These are phyloP conservation scores for Irpex sp. DNA, from an alignment of 1,284 basidiomycete species.

Conservation along the genomic window DNA sequence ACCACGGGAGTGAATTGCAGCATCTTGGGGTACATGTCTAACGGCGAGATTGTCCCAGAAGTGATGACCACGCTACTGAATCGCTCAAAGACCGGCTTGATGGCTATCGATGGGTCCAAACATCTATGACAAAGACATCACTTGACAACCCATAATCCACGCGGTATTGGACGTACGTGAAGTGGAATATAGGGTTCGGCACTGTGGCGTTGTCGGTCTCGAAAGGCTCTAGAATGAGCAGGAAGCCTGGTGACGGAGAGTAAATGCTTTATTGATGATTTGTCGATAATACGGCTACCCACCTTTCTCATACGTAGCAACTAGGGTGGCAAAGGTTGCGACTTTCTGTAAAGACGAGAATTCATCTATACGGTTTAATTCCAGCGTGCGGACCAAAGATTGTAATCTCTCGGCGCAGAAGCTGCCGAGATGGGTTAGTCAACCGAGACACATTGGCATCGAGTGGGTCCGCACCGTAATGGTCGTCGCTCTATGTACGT, in stretches of 20 bases:
- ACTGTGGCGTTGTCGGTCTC: constrained; percentile 99
- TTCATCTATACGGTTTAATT: constrained; percentile 90
- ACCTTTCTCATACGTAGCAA: constrained; percentile 98
- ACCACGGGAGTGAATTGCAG: constrained; percentile 97
- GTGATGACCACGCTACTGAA: constrained; percentile 99
- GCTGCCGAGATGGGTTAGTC: constrained; percentile 36
- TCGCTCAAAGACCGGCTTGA: constrained; percentile 96
- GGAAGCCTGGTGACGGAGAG: constrained; percentile 63
- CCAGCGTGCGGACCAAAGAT: constrained; percentile 90
- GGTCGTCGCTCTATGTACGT: constrained; percentile 98
- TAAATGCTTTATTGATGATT: not conserved
- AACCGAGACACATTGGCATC: not conserved
- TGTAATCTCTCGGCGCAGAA: constrained; percentile 97
- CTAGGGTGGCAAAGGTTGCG: constrained; percentile 93
- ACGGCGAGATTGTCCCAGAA: constrained; percentile 95
- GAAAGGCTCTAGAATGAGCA: constrained; percentile 97
- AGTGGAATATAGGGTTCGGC: constrained; percentile 98
- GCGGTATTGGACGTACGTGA: constrained; percentile 62
- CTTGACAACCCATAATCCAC: not conserved
- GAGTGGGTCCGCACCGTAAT: constrained; percentile 57
- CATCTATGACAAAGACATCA: constrained; percentile 54
- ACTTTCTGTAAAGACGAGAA: constrained; percentile 92
- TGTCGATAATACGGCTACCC: constrained; percentile 10
- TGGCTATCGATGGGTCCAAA: constrained; percentile 95
- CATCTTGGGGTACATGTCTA: constrained; percentile 99